Conservation (phyloP, 2,329 filamentous ascomycete species). For the Fusarium sp. region DNA sequence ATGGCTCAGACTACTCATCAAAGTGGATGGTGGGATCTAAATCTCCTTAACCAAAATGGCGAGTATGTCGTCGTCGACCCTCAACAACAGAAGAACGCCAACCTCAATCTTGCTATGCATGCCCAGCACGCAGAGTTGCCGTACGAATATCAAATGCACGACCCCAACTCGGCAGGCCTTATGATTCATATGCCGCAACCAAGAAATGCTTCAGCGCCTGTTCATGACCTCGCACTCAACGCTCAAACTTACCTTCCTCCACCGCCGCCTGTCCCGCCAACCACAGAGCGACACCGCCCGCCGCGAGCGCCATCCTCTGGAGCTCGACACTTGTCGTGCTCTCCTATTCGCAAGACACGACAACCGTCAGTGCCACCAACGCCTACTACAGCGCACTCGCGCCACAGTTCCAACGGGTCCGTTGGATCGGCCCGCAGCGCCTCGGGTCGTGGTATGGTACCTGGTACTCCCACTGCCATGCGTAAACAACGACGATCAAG, state of each 20-base stretch:
- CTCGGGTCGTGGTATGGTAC: conserved; percentile 52
- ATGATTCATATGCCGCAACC: conserved; percentile 67
- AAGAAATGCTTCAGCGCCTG: conserved; percentile 50
- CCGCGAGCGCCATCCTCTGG: conserved; percentile 66
- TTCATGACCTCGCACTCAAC: conserved; percentile 50
- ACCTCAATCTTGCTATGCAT: conserved; percentile 55
- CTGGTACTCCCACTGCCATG: conserved; percentile 54
- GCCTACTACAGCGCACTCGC: conserved; percentile 50
- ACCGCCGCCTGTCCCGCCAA: conserved; percentile 46
- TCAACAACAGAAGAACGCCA: conserved; percentile 52
- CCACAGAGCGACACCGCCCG: conserved; percentile 56
- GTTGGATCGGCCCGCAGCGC: conserved; percentile 51
- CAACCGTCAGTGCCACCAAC: conserved; percentile 56
- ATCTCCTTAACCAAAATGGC: conserved; percentile 46
- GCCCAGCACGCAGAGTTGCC: conserved; percentile 54
- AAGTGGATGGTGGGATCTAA: conserved; percentile 49
- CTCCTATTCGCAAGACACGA: conserved; percentile 57
- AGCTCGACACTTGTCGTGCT: conserved; percentile 59
- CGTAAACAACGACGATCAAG: conserved; percentile 55
- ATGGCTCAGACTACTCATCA: conserved; percentile 40
- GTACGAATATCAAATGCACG: conserved; percentile 53
- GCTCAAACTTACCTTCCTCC: conserved; percentile 52
- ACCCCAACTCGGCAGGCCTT: conserved; percentile 54
- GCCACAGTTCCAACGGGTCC: conserved; percentile 55
- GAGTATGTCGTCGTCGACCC: conserved; percentile 41